These are phyloP conservation scores for Stropharia rugosoannulata DNA, from an alignment of 768 basidiomycete genomes.

Conservation along the genomic window DNA sequence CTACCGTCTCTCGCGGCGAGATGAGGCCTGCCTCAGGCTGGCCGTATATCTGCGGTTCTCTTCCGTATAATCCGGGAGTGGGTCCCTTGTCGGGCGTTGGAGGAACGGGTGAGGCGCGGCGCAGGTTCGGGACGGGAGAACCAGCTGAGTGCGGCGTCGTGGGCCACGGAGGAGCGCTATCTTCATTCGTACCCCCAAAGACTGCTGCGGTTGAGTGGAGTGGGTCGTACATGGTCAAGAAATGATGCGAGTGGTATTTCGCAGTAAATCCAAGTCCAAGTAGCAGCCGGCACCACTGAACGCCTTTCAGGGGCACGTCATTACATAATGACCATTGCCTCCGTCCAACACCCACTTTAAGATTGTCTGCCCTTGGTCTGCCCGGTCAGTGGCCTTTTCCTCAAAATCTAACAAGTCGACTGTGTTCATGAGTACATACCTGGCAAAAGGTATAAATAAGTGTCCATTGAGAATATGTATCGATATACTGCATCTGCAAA, in stretches of 20 bases:
- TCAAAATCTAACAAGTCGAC: too few species aligned
- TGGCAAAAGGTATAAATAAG: background rate
- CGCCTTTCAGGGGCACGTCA: background rate
- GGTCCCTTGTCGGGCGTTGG: constrained; percentile 53
- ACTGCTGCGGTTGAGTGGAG: constrained; percentile 54
- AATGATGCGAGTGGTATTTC: background rate
- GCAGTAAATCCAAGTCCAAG: background rate
- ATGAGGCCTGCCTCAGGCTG: constrained; percentile 83
- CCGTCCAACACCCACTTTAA: background rate
- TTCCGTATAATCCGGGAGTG: constrained; percentile 63
- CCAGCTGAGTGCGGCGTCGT: constrained; percentile 75
- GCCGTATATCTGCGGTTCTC: constrained; percentile 84
- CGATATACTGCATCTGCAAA: background rate
- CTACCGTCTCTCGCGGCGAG: constrained; percentile 65
- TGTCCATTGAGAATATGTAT: too few species aligned
- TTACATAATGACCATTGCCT: background rate
- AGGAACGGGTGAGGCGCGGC: constrained; percentile 55
- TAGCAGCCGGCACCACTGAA: background rate
- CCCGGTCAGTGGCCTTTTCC: background rate
- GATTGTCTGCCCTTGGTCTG: too few species aligned
- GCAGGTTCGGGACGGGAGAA: constrained; percentile 71
- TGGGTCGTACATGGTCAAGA: constrained; percentile 64
- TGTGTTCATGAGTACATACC: background rate
- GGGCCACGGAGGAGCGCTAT: constrained; percentile 69
- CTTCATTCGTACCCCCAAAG: constrained; percentile 48